Conservation (phyloP, 164 flowering plant species). For the Tetrastigma voinierianum region DNA sequence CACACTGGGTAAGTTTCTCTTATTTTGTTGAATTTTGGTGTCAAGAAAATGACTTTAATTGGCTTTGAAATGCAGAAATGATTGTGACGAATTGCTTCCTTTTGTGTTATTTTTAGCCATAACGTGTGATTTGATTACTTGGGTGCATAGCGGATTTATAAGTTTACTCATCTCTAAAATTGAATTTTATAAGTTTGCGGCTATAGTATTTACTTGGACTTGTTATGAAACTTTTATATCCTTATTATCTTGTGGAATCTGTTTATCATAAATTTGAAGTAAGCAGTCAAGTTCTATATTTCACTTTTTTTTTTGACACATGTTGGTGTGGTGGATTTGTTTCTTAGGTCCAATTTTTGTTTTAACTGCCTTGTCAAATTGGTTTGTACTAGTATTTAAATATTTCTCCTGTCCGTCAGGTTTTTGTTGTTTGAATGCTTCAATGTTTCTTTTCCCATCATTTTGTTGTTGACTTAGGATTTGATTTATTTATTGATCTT, state of each 20-base stretch:
- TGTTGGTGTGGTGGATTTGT: neutral
- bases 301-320: neutral
- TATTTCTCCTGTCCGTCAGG: neutral
- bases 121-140: neutral
- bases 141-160: neutral
- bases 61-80: neutral
- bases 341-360: neutral
- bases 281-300: neutral
- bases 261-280: neutral
- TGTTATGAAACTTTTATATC: too few species aligned
- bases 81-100: neutral
- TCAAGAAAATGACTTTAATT: neutral
- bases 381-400: neutral
- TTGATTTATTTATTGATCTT: too few species aligned
- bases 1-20: constrained; percentile 62
- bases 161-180: too few species aligned
- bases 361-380: neutral
- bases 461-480: too few species aligned
- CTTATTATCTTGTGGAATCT: too few species aligned
- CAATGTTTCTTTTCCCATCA: too few species aligned
- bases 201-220: too few species aligned
- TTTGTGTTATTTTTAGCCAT: too few species aligned
- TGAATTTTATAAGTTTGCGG: too few species aligned
- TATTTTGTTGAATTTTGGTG: neutral
- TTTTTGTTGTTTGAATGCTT: too few species aligned